These are phyloP conservation scores for Sindora glabra DNA, from an alignment of 306 rosid species.

Conservation along the genomic window DNA sequence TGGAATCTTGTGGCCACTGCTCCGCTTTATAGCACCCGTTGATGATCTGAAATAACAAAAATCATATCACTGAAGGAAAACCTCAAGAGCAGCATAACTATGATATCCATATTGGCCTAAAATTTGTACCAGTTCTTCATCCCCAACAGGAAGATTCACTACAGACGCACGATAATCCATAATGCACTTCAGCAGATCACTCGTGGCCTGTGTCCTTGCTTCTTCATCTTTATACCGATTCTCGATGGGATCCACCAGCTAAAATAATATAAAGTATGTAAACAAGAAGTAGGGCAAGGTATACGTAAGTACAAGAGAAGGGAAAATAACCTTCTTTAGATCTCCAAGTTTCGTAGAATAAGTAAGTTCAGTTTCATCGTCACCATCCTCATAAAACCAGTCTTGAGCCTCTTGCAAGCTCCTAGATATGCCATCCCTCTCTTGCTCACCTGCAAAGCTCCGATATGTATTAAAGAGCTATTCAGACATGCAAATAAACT, in stretches of 20 bases:
- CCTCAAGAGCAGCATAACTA: not conserved
- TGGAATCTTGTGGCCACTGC: slow-evolving; percentile 75
- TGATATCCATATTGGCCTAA: slow-evolving; percentile 8
- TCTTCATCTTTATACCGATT: slow-evolving; percentile 59
- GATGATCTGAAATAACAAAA: slow-evolving; percentile 27
- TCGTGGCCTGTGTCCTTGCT: slow-evolving; percentile 52
- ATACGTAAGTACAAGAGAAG: slow-evolving; percentile 8
- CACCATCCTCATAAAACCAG: slow-evolving; percentile 93
- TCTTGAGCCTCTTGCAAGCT: slow-evolving; percentile 83
- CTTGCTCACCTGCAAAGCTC: slow-evolving; percentile 68
- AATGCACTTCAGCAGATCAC: slow-evolving; percentile 13
- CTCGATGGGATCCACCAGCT: slow-evolving; percentile 76
- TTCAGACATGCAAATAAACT: slow-evolving; percentile 27
- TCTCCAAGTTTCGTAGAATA: slow-evolving; percentile 63
- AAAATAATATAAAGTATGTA: slow-evolving; percentile 13
- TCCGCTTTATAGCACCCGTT: slow-evolving; percentile 58
- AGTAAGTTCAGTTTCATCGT: slow-evolving; percentile 70
- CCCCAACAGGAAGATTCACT: slow-evolving; percentile 21
- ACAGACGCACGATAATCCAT: slow-evolving; percentile 1
- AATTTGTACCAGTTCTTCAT: slow-evolving; percentile 25
- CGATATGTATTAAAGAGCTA: slow-evolving; percentile 79
- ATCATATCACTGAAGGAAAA: not conserved
- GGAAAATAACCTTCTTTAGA: slow-evolving; percentile 59
- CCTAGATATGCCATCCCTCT: slow-evolving; percentile 59
- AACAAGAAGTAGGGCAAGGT: not conserved